Evolutionary conservation across 2,329 filamentous ascomycete genomes (phyloP), one percentile per base, ranked within the genome.

Genomic region (Penicillium sp.): DNA sequence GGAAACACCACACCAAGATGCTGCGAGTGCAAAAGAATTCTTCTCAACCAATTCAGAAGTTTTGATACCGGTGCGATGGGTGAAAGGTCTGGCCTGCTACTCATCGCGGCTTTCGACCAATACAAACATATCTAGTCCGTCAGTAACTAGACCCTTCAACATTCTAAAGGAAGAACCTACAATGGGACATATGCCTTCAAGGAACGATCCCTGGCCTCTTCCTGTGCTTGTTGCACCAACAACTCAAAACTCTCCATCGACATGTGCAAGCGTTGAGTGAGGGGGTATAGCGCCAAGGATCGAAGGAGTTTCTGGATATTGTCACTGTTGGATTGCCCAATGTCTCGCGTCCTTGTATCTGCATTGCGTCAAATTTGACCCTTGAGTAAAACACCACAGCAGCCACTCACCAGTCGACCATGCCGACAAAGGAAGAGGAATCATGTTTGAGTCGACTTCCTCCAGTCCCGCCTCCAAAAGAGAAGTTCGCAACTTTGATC

Each of bases 391-490:
- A 35, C 7, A 20, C 46, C 22, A 14, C 23, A 44, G 15, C 41
- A 33, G 35, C 14, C 25, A 48, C 81, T 65, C 76, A 90, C 89
- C 82, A 60, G 70, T 83, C 20, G 86, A 79, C 89, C 89, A 92
- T 27, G 77, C 84, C 68, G 85, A 89, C 71, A 89, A 83, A 15
- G 87, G 88, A 49, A 91, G 71, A 49, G 80, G 84, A 56, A 91
- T 80, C 75, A 89, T 81, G 48, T 77, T 80, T 8, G 80, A 79
- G 65, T 90, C 87, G 40, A 91, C 80, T 35, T 90, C 85, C 6
- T 82, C 82, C 66, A 92, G 87, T 0, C 89, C 89, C 7, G 85
- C 84, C 44, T 77, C 77, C 43, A 75, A 76, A 75, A 89, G 81
- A 74, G 84, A 80, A 18, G 67, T 73, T n/a, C 79, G 79, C 57